phyloP scores from a whole-genome alignment of 495 filamentous ascomycete species.

The Trichoderma reesei region DNA sequence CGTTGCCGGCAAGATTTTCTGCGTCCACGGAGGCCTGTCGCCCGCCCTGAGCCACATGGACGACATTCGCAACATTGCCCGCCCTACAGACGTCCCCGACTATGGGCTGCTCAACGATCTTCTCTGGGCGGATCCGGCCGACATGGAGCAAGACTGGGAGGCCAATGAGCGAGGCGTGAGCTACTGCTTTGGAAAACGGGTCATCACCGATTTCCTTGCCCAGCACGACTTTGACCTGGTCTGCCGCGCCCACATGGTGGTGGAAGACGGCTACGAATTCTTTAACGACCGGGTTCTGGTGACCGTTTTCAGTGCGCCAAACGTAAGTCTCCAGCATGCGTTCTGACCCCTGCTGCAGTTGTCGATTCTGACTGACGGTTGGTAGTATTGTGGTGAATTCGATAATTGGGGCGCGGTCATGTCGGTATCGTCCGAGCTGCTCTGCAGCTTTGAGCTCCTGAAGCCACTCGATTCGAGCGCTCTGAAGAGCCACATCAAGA shows the following conservation, averaged over 20 bases:
- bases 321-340: conserved; percentile 50
- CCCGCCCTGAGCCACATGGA: conserved; percentile 93
- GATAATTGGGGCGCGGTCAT: conserved; percentile 99
- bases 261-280: conserved; percentile 99
- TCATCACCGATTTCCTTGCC: conserved; percentile 93
- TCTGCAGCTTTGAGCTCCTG: conserved; percentile 94
- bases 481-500: conserved; percentile 98
- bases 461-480: conserved; percentile 96
- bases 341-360: not conserved
- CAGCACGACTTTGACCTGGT: conserved; percentile 96
- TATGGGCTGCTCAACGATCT: conserved; percentile 95
- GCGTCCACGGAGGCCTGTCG: conserved; percentile 92
- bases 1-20: conserved; percentile 98
- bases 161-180: conserved; percentile 95
- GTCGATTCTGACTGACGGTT: conserved; percentile 16
- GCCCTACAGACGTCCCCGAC: conserved; percentile 95
- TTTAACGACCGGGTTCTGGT: conserved; percentile 93
- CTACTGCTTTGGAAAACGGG: conserved; percentile 97
- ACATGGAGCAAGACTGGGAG: conserved; percentile 97
- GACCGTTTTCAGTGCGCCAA: conserved; percentile 95
- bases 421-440: conserved; percentile 85
- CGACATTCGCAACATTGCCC: conserved; percentile 90
- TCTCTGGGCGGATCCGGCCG: conserved; percentile 95
- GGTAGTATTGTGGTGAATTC: conserved; percentile 95
- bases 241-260: conserved; percentile 97